Percentiles rank a stretch among this genome's conserved stretches.
These are phyloP conservation scores for Populus deltoides DNA, from an alignment of 345 rosid genomes.

Conservation along the genomic window DNA sequence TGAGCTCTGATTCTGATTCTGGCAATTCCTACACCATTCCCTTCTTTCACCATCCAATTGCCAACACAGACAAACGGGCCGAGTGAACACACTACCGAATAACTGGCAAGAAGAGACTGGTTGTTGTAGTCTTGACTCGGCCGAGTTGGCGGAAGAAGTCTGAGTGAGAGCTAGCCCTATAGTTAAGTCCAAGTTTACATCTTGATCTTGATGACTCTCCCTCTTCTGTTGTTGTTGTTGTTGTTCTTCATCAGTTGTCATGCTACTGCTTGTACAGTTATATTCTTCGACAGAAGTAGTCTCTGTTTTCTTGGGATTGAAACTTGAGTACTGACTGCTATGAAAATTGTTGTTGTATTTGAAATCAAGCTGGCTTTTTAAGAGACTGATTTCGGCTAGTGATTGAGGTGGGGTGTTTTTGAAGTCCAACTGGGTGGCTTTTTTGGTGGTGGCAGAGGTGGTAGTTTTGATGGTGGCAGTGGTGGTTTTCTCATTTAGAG, in stretches of 20 bases:
- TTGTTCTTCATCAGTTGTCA: conserved; percentile 54
- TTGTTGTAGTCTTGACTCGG: conserved; percentile 40
- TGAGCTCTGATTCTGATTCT: conserved; percentile 7
- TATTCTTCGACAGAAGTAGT: conserved; percentile 32
- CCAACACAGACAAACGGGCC: conserved; percentile 45
- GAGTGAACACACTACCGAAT: conserved; percentile 4
- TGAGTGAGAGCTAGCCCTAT: conserved; percentile 38
- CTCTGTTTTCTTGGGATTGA: conserved; percentile 27
- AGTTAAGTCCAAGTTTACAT: conserved; percentile 48
- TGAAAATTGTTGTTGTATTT: not conserved
- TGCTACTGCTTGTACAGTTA: conserved; percentile 47
- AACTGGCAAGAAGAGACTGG: not conserved
- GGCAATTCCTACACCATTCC: conserved; percentile 43
- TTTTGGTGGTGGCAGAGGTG: not conserved
- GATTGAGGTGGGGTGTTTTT: conserved; percentile 4
- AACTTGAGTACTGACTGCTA: not conserved
- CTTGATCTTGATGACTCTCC: conserved; percentile 9
- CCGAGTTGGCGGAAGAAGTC: conserved; percentile 28
- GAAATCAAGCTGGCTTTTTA: conserved; percentile 3
- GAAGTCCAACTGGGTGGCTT: conserved; percentile 13
- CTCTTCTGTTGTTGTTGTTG: conserved; percentile 21
- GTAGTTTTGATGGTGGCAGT: not conserved
- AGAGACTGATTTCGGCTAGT: not conserved
- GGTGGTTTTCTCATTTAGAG: conserved; percentile 30
- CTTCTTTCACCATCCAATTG: conserved; percentile 38